These are phyloP conservation scores for Boechera divaricarpa DNA, from an alignment of 345 rosid genomes.

Conservation along the genomic window DNA sequence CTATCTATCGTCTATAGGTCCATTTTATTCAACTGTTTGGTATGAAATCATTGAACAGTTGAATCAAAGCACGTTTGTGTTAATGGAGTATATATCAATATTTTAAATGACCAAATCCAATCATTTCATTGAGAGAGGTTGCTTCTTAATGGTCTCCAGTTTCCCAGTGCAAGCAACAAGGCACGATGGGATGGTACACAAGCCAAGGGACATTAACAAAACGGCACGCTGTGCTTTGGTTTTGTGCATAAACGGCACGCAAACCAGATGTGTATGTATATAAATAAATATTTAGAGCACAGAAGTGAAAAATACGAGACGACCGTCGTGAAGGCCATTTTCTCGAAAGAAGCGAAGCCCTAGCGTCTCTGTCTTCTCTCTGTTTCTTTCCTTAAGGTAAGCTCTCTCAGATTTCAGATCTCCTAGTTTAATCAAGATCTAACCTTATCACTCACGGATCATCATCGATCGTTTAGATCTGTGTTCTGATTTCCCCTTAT, in stretches of 20 bases:
- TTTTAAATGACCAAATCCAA: neutral
- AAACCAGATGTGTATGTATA: neutral
- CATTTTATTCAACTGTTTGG: neutral
- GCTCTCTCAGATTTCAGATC: slow-evolving; percentile 27
- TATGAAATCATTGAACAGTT: neutral
- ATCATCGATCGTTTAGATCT: slow-evolving; percentile 11
- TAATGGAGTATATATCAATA: neutral
- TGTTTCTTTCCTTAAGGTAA: slow-evolving; percentile 19
- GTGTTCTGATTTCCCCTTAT: neutral
- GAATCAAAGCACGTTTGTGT: neutral
- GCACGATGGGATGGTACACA: neutral
- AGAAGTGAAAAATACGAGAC: neutral
- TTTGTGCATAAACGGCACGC: slow-evolving; percentile 20
- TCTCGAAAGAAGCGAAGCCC: slow-evolving; percentile 30
- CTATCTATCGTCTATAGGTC: neutral
- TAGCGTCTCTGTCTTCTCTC: slow-evolving; percentile 23
- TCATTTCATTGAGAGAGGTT: neutral
- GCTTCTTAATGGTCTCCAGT: neutral
- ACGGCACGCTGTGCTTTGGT: neutral
- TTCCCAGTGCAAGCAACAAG: neutral
- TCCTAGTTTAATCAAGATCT: neutral
- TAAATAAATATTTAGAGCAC: neutral
- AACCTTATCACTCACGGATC: neutral
- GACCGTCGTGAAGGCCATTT: neutral
- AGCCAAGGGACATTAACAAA: too few species aligned